Evolutionary conservation across 768 basidiomycete species (phyloP).

Genomic region (Russula lepida): DNA sequence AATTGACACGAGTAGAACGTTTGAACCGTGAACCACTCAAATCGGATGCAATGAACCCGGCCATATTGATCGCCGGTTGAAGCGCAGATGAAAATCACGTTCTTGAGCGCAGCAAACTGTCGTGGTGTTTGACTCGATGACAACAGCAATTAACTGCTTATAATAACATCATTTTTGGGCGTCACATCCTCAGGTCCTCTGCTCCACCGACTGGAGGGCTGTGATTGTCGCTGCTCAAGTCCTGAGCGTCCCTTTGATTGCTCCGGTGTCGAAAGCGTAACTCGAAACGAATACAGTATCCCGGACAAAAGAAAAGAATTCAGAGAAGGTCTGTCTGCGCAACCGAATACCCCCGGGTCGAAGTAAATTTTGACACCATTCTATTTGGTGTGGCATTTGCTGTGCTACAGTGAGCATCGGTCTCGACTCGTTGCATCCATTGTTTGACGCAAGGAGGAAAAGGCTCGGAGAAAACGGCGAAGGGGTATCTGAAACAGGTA

Average conservation of each 20-base stretch:
- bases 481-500: neutral
- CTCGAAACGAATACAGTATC: constrained; percentile 6
- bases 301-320: neutral
- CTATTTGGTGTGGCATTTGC: constrained; percentile 5
- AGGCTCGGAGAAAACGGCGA: neutral
- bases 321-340: constrained; percentile 1
- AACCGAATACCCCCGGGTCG: constrained; percentile 14
- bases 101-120: neutral
- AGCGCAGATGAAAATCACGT: neutral
- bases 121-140: neutral
- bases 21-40: neutral
- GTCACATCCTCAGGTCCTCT: neutral
- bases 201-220: neutral
- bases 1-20: neutral
- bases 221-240: neutral
- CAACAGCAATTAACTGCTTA: neutral
- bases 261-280: neutral
- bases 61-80: neutral
- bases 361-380: constrained; percentile 1
- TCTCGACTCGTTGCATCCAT: constrained; percentile 2
- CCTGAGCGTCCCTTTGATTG: neutral
- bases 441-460: neutral
- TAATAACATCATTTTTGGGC: neutral
- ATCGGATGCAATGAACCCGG: neutral
- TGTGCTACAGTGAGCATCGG: constrained; percentile 4